Conservation (phyloP, 345 rosid genomes). For the Eucalyptus camaldulensis region DNA sequence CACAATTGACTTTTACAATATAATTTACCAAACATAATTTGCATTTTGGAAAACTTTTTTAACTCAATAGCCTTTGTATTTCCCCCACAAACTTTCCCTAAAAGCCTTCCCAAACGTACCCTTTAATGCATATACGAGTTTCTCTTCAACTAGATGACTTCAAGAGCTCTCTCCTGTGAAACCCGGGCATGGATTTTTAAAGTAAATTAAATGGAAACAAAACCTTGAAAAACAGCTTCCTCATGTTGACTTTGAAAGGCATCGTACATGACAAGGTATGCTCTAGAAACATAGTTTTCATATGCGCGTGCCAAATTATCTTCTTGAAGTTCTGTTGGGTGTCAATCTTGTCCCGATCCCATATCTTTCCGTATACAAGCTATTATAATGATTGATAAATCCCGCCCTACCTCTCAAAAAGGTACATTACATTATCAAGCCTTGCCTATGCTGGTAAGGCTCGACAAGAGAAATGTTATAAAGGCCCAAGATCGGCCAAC, state of each 20-base stretch:
- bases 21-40: no score
- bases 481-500: not conserved
- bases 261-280: not conserved
- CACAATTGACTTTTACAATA: no score
- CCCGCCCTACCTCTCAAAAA: not conserved
- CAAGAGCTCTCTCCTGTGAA: not conserved
- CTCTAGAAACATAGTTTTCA: not conserved
- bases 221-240: not conserved
- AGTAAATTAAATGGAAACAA: not conserved
- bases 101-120: no score
- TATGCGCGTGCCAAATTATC: not conserved
- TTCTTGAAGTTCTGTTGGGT: not conserved
- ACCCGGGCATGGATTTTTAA: not conserved
- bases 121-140: not conserved
- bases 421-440: not conserved
- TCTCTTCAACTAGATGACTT: not conserved
- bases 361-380: not conserved
- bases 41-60: fast-evolving
- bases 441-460: not conserved
- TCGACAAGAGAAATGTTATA: not conserved
- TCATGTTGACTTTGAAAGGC: not conserved
- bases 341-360: not conserved
- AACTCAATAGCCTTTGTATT: no score
- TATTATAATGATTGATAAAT: not conserved
- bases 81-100: no score